A percentile compares a stretch with the other conserved stretches of the same genome.
phyloP scores from a whole-genome alignment of 768 basidiomycete species.

The Mycena albidolilacea region DNA sequence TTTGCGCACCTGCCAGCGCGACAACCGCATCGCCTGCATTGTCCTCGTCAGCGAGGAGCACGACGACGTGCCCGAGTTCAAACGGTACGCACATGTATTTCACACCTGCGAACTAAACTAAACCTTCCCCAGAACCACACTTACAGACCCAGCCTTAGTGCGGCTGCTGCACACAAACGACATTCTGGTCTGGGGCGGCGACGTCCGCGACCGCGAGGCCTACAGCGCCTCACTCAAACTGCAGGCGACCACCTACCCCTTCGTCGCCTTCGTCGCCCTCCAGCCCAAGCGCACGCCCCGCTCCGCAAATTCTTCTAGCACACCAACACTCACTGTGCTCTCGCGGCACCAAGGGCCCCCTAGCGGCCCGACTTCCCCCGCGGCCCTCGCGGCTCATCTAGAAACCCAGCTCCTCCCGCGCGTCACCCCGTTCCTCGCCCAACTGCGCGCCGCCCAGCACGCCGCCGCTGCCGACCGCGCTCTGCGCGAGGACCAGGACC shows the following conservation, averaged over 20 bases:
- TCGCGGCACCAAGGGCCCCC: conserved; percentile 86
- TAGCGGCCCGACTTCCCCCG: conserved; percentile 72
- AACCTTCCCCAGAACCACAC: conserved; percentile 66
- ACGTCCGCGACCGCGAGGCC: conserved; percentile 86
- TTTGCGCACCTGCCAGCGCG: conserved; percentile 77
- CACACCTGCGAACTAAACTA: conserved; percentile 18
- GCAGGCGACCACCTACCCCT: conserved; percentile 92
- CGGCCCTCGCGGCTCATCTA: conserved; percentile 76
- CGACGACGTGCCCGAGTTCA: conserved; percentile 90
- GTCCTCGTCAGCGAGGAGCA: conserved; percentile 92
- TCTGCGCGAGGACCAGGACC: conserved; percentile 86
- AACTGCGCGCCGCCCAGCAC: conserved; percentile 67
- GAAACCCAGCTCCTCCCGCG: conserved; percentile 84
- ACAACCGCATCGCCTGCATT: conserved; percentile 83
- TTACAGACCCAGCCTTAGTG: conserved; percentile 82
- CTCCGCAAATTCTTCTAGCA: conserved; percentile 47
- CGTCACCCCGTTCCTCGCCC: conserved; percentile 79
- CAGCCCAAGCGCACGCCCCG: conserved; percentile 74
- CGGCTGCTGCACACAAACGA: conserved; percentile 79
- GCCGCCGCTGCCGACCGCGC: conserved; percentile 68
- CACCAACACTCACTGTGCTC: conserved; percentile 81
- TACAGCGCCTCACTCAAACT: conserved; percentile 78
- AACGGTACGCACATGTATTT: conserved; percentile 64
- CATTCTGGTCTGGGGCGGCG: conserved; percentile 93
- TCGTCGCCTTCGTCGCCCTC: conserved; percentile 91